Evolutionary conservation across 495 filamentous ascomycete genomes (phyloP).

Genomic region (Penicillium odoratum): DNA sequence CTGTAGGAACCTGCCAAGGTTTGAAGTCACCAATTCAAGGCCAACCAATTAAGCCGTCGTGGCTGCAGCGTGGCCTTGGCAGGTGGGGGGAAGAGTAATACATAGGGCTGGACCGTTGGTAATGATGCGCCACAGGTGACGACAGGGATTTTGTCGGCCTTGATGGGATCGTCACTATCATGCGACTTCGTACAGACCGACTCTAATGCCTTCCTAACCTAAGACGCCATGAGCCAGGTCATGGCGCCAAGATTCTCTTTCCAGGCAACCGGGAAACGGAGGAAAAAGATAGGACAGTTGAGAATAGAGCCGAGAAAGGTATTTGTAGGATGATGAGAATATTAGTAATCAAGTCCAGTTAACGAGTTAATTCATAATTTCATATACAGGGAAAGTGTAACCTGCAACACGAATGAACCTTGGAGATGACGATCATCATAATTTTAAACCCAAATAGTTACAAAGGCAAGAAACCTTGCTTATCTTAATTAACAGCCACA

Average conservation of each 20-base stretch:
- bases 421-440: neutral
- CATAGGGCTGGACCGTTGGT: slow-evolving; percentile 28
- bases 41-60: slow-evolving; percentile 16
- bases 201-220: neutral
- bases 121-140: slow-evolving; percentile 7
- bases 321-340: neutral
- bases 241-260: slow-evolving; percentile 19
- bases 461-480: neutral
- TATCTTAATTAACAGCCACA: slow-evolving; percentile 7
- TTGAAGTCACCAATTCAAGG: slow-evolving; percentile 19
- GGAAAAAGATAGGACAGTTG: slow-evolving; percentile 21
- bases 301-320: slow-evolving; percentile 7
- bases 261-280: slow-evolving; percentile 31
- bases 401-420: neutral
- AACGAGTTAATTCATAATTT: too few relatives aligned
- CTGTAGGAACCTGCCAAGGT: neutral
- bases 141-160: neutral
- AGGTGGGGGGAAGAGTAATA: slow-evolving; percentile 16
- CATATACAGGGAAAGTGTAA: too few relatives aligned
- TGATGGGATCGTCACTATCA: slow-evolving; percentile 4
- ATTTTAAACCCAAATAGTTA: slow-evolving; percentile 3
- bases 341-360: neutral
- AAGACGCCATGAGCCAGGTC: slow-evolving; percentile 3
- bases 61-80: slow-evolving; percentile 20
- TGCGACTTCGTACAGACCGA: slow-evolving; percentile 2